Conservation (phyloP, 306 rosid species). For the Bauhinia variegata region DNA sequence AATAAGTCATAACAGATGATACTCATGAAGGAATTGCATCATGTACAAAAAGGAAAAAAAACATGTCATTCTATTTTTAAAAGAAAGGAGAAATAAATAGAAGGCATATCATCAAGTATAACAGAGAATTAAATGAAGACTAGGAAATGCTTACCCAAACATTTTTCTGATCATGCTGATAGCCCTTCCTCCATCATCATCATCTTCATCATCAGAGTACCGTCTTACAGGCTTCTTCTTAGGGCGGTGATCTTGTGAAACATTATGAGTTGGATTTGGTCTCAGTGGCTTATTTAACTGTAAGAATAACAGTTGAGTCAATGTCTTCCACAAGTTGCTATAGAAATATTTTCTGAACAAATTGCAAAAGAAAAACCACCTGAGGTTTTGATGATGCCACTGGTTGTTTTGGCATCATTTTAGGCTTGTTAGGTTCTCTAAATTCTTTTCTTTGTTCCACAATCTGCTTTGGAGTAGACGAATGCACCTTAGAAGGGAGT, state of each 20-base stretch:
- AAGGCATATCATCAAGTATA: not conserved
- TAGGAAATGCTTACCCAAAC: slow-evolving; percentile 54
- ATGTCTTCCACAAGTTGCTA: slow-evolving; percentile 16
- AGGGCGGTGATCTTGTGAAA: slow-evolving; percentile 53
- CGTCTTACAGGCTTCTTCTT: slow-evolving; percentile 59
- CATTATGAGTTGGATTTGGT: slow-evolving; percentile 43
- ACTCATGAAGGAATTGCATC: too few relatives aligned
- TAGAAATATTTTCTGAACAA: not conserved
- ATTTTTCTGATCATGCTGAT: slow-evolving; percentile 61
- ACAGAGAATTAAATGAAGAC: slow-evolving; percentile 12
- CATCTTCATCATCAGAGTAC: slow-evolving; percentile 54
- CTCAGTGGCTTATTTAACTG: slow-evolving; percentile 64
- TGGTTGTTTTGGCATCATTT: slow-evolving; percentile 57
- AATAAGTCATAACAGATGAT: too few relatives aligned
- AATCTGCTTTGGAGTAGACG: slow-evolving; percentile 48
- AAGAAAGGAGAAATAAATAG: too few relatives aligned
- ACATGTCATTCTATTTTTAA: too few relatives aligned
- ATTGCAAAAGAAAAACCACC: slow-evolving; percentile 43
- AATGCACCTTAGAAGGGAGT: slow-evolving; percentile 43
- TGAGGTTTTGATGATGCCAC: slow-evolving; percentile 59
- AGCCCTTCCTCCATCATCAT: slow-evolving; percentile 45
- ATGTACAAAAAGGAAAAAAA: too few relatives aligned
- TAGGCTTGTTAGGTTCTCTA: slow-evolving; percentile 55
- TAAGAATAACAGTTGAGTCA: slow-evolving; percentile 26
- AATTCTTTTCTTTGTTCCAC: slow-evolving; percentile 57